Percentiles rank a stretch among this genome's conserved stretches.
These are phyloP conservation scores for Talaromyces nanjingensis DNA, from an alignment of 495 filamentous ascomycete species.

Conservation along the genomic window DNA sequence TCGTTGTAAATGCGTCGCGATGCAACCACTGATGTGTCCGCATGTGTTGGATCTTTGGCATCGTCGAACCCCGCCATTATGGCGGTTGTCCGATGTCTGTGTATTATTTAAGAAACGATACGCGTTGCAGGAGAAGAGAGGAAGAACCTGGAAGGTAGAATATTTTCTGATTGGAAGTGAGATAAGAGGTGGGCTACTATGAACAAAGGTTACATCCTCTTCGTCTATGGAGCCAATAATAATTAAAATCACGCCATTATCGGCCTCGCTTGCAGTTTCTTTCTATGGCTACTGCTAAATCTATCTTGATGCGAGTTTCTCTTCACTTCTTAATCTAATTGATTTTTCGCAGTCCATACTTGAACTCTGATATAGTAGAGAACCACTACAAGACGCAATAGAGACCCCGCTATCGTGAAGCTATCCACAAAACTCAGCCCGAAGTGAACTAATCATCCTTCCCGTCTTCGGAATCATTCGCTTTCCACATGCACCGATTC, in stretches of 20 bases:
- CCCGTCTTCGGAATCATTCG: background rate
- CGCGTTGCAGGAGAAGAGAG: background rate
- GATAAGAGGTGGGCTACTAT: background rate
- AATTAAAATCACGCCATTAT: background rate
- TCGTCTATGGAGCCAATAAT: background rate
- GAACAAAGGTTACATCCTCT: background rate
- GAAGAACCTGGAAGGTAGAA: background rate
- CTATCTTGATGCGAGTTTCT: background rate
- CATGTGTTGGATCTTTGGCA: background rate
- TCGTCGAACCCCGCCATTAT: background rate
- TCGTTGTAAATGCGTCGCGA: conserved; percentile 1
- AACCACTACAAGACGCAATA: background rate
- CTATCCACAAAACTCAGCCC: background rate
- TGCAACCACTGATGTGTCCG: background rate
- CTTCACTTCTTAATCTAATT: background rate
- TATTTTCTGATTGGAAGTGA: background rate
- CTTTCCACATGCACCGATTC: conserved; percentile 39
- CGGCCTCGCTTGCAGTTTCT: background rate
- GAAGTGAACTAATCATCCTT: background rate
- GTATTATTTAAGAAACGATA: background rate
- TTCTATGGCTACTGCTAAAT: background rate
- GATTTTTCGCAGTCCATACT: background rate
- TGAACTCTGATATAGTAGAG: background rate
- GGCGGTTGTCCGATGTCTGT: background rate
- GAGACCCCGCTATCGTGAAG: background rate